phyloP scores from a whole-genome alignment of 805 yeast genomes.

The Pachysolen tannophilus region DNA sequence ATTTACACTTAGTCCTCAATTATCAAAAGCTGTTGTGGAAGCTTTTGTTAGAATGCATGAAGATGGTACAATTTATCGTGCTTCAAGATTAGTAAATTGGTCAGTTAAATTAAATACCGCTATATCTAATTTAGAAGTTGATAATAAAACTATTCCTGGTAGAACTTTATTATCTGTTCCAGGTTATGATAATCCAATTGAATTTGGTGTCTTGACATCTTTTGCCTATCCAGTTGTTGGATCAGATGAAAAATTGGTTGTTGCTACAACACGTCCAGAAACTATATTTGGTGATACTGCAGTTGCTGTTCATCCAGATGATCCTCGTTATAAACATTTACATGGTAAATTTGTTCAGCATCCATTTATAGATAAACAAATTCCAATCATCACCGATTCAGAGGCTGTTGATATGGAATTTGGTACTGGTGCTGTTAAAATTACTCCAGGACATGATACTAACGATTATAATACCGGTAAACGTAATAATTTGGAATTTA shows the following conservation, averaged over 20 bases:
- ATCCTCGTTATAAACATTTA: conserved; percentile 83
- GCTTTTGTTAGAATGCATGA: conserved; percentile 89
- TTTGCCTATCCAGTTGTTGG: conserved; percentile 85
- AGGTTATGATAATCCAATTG: conserved; percentile 81
- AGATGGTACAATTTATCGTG: conserved; percentile 93
- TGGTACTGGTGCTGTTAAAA: conserved; percentile 99
- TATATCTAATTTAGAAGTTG: conserved; percentile 92
- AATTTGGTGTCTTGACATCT: conserved; percentile 95
- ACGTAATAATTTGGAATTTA: conserved; percentile 80
- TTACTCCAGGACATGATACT: conserved; percentile 97
- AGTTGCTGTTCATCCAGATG: conserved; percentile 96
- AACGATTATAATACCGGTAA: conserved; percentile 97
- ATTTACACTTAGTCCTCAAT: conserved; percentile 78
- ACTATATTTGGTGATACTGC: conserved; percentile 97
- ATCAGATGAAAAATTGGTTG: conserved; percentile 78
- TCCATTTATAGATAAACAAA: conserved; percentile 77
- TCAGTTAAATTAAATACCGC: conserved; percentile 92
- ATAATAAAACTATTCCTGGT: conserved; percentile 81
- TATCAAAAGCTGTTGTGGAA: conserved; percentile 76
- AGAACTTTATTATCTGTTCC: conserved; percentile 79
- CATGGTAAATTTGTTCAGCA: conserved; percentile 91
- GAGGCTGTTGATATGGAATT: conserved; percentile 99
- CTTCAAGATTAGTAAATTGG: conserved; percentile 92
- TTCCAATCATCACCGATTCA: conserved; percentile 84
- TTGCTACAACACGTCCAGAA: conserved; percentile 99